Percentiles rank a stretch among this genome's conserved stretches.
These are phyloP conservation scores for Euphrasia confusa DNA, from an alignment of 257 asterid species.

Conservation along the genomic window DNA sequence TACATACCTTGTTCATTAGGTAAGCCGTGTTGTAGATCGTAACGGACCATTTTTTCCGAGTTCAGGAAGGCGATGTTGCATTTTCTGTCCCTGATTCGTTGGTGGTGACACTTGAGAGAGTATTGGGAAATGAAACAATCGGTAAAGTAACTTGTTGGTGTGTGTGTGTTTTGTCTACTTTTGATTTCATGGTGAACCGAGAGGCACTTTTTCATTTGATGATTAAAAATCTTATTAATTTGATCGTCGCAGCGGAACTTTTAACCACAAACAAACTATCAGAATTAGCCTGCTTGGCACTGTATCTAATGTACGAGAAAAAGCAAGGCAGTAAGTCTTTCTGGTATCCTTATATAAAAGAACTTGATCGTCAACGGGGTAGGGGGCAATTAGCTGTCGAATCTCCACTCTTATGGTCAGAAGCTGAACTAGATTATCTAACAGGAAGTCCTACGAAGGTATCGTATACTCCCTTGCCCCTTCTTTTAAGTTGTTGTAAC, in stretches of 20 bases:
- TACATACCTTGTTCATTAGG: conserved; percentile 14
- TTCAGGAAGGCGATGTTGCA: conserved; percentile 81
- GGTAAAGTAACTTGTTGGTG: conserved; percentile 45
- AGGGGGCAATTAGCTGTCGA: conserved; percentile 99
- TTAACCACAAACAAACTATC: conserved; percentile 92
- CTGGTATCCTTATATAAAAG: conserved; percentile 92
- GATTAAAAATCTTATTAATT: conserved; percentile 6
- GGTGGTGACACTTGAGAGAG: conserved; percentile 97
- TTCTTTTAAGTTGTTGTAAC: conserved; percentile 24
- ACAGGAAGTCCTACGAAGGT: conserved; percentile 97
- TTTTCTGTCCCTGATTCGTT: conserved; percentile 75
- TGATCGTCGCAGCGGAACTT: conserved; percentile 78
- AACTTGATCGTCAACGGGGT: conserved; percentile 95
- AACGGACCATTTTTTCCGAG: not conserved
- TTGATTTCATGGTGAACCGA: not conserved
- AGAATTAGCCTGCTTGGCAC: conserved; percentile 92
- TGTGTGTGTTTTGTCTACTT: not conserved
- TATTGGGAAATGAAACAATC: conserved; percentile 78
- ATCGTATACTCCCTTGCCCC: conserved; percentile 16
- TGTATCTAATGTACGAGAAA: conserved; percentile 98
- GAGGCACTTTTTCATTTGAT: conserved; percentile 4
- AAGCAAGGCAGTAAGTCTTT: conserved; percentile 90
- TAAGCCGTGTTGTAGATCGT: not conserved
- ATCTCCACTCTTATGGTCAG: conserved; percentile 96
- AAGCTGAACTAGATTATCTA: conserved; percentile 72